Evolutionary conservation across 129 eudicot species (phyloP).

Genomic region (Silybum marianum): DNA sequence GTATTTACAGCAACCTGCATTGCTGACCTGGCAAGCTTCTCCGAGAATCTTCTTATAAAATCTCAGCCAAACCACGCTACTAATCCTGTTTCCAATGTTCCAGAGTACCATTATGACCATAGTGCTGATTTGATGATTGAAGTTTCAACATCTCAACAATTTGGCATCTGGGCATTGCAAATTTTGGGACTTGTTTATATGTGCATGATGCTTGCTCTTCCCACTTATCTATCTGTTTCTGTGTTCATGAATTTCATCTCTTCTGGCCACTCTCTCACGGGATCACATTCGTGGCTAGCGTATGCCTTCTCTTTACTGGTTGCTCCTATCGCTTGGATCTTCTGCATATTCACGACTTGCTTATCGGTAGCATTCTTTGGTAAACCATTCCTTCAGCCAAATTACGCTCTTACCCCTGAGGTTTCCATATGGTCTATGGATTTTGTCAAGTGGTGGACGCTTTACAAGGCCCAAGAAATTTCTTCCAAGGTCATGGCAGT

Average conservation of each 20-base stretch:
- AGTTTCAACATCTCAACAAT: constrained; percentile 46
- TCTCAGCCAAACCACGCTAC: constrained; percentile 48
- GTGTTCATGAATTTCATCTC: constrained; percentile 41
- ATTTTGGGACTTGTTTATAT: constrained; percentile 55
- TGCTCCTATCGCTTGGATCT: constrained; percentile 79
- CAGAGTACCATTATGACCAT: constrained; percentile 38
- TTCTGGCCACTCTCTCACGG: not conserved
- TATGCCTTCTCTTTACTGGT: constrained; percentile 47
- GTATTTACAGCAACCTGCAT: constrained; percentile 83
- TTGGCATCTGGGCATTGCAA: constrained; percentile 56
- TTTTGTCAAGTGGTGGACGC: constrained; percentile 90
- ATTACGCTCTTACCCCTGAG: constrained; percentile 65
- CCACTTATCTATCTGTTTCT: constrained; percentile 59
- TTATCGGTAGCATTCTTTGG: constrained; percentile 57
- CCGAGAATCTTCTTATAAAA: constrained; percentile 62
- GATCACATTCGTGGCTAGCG: constrained; percentile 31
- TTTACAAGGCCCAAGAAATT: constrained; percentile 79
- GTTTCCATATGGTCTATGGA: constrained; percentile 71
- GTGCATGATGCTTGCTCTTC: constrained; percentile 60
- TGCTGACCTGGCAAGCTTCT: constrained; percentile 70
- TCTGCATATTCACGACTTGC: constrained; percentile 73
- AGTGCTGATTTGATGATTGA: constrained; percentile 40
- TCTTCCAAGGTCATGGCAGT: constrained; percentile 70
- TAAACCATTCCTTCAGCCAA: constrained; percentile 71
- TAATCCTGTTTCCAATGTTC: constrained; percentile 24